Percentiles rank a stretch among this genome's conserved stretches.
phyloP scores from a whole-genome alignment of 1,284 basidiomycete genomes.

The Marasmius oreades region DNA sequence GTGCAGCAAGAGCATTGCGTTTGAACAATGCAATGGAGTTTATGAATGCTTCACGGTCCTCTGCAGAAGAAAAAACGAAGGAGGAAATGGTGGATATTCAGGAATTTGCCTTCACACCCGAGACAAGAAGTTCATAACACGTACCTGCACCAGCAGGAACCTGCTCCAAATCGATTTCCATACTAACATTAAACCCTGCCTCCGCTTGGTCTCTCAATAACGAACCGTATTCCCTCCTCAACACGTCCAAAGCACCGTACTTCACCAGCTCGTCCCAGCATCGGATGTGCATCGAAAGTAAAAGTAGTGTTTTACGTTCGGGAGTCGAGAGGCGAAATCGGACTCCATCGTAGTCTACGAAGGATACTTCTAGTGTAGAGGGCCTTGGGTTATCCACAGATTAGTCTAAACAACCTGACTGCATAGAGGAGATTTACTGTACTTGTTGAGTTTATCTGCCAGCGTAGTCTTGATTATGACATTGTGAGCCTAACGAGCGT shows the following conservation, averaged over 20 bases:
- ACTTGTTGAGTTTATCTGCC: slow-evolving; percentile 89
- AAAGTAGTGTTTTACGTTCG: slow-evolving; percentile 75
- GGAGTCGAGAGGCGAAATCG: slow-evolving; percentile 91
- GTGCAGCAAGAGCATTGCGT: slow-evolving; percentile 92
- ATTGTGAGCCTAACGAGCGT: slow-evolving; percentile 71
- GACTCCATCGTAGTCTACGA: slow-evolving; percentile 98
- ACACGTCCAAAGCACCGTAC: slow-evolving; percentile 82
- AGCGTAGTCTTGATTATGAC: slow-evolving; percentile 92
- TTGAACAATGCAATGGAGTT: slow-evolving; percentile 86
- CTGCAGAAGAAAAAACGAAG: slow-evolving; percentile 37
- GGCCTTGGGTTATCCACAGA: slow-evolving; percentile 52
- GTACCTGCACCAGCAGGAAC: slow-evolving; percentile 77
- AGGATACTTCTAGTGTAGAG: slow-evolving; percentile 87
- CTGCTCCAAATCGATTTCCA: slow-evolving; percentile 85
- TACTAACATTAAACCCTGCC: slow-evolving; percentile 86
- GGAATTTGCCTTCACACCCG: not conserved
- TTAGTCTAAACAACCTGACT: slow-evolving; percentile 9
- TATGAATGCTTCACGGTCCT: slow-evolving; percentile 77
- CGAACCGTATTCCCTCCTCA: slow-evolving; percentile 83
- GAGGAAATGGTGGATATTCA: not conserved
- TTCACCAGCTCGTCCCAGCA: slow-evolving; percentile 94
- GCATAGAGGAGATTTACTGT: slow-evolving; percentile 27
- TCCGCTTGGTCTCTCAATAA: slow-evolving; percentile 66
- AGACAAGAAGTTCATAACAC: slow-evolving; percentile 27
- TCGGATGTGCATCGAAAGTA: slow-evolving; percentile 94